Conservation (phyloP, 352 stramenopile genomes). For the Ophiocytium majus region DNA sequence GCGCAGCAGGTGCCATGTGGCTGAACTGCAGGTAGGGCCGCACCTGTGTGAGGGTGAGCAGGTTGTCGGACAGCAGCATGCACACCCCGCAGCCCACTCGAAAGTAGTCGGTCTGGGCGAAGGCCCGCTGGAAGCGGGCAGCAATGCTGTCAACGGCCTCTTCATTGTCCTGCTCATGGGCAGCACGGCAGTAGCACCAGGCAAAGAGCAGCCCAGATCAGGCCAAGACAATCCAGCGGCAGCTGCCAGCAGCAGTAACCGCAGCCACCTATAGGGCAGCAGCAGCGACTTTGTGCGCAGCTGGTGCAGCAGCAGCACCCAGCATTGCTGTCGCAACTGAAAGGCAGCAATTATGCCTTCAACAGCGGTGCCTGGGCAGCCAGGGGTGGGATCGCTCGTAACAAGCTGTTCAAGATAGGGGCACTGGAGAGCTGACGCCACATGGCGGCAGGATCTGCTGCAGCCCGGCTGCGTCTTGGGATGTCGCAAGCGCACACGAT, state of each 20-base stretch:
- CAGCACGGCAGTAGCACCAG: background rate
- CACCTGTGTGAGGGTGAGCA: conserved; percentile 80
- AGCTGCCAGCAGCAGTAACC: background rate
- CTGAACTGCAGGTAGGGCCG: too few species aligned
- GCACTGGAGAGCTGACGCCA: background rate
- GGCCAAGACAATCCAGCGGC: background rate
- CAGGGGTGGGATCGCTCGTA: too few species aligned
- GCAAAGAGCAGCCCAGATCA: background rate
- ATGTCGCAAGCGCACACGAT: background rate
- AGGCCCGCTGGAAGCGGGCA: conserved; percentile 49
- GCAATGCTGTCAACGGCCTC: conserved; percentile 49
- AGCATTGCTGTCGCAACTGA: background rate
- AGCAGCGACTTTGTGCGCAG: background rate
- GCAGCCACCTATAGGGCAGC: background rate
- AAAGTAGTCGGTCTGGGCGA: conserved; percentile 53
- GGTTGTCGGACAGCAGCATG: conserved; percentile 79
- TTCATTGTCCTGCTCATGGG: conserved; percentile 48
- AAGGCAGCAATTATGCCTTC: too few species aligned
- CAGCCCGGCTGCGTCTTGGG: background rate
- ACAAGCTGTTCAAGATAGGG: too few species aligned
- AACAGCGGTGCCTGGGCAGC: too few species aligned
- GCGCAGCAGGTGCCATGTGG: too few species aligned
- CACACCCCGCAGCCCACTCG: conserved; percentile 74
- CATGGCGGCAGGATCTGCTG: background rate
- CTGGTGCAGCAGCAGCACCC: background rate